These are phyloP conservation scores for Coemansia sp. DNA, from an alignment of 192 early-diverging fungal genomes.

Conservation along the genomic window DNA sequence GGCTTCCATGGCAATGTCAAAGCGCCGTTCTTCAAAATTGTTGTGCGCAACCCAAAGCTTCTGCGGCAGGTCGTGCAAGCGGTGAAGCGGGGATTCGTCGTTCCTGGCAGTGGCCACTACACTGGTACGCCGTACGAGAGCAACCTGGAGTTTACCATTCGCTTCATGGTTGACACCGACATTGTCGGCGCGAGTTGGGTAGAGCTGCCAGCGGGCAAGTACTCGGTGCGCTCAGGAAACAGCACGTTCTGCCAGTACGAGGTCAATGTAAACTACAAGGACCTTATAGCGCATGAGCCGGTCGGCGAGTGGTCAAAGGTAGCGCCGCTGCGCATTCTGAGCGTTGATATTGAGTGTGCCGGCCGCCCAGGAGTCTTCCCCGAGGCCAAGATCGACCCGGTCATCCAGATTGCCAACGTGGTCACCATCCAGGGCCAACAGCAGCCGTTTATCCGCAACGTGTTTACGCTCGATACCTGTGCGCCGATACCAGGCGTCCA, in stretches of 20 bases:
- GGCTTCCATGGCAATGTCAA: conserved; percentile 84
- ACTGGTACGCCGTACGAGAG: conserved; percentile 75
- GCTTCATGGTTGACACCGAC: conserved; percentile 95
- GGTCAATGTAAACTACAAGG: conserved; percentile 70
- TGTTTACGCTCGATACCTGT: conserved; percentile 89
- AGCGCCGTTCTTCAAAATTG: conserved; percentile 78
- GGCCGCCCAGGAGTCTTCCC: conserved; percentile 96
- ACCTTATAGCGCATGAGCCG: conserved; percentile 80
- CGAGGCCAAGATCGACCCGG: conserved; percentile 84
- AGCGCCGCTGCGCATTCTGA: conserved; percentile 90
- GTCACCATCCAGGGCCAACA: conserved; percentile 88
- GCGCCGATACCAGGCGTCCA: conserved; percentile 91
- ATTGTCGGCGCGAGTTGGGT: conserved; percentile 91
- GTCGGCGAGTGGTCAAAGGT: conserved; percentile 91
- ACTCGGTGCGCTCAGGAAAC: conserved; percentile 51
- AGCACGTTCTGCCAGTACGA: conserved; percentile 72
- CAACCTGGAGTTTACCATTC: conserved; percentile 80
- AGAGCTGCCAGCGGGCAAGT: conserved; percentile 77
- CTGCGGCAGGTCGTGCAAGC: conserved; percentile 29
- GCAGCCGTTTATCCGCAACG: conserved; percentile 90
- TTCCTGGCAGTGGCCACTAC: conserved; percentile 56
- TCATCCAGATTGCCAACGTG: conserved; percentile 97
- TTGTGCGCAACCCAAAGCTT: conserved; percentile 58
- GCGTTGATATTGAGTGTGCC: conserved; percentile 99
- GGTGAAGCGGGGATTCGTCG: conserved; percentile 57